phyloP scores from a whole-genome alignment of 805 yeast species.

The Nakazawaea siamensis region DNA sequence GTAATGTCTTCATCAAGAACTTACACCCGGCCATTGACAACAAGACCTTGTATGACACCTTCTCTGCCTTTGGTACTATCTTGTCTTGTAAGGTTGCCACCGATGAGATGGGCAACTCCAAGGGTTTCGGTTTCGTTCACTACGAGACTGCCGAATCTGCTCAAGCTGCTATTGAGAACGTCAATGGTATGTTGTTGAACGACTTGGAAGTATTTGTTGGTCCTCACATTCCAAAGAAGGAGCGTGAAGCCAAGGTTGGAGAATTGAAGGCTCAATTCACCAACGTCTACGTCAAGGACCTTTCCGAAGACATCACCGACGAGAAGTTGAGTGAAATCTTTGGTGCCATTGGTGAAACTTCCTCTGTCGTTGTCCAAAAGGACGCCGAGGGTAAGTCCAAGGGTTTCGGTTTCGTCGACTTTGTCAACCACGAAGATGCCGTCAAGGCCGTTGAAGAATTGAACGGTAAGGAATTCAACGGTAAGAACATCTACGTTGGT shows the following conservation, averaged over 20 bases:
- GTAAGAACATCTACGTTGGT: slow-evolving; percentile 87
- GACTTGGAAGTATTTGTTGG: slow-evolving; percentile 95
- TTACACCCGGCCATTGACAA: slow-evolving; percentile 97
- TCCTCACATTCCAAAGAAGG: slow-evolving; percentile 85
- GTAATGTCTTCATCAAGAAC: slow-evolving; percentile 97
- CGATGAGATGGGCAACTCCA: slow-evolving; percentile 84
- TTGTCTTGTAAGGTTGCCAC: slow-evolving; percentile 96
- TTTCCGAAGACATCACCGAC: slow-evolving; percentile 60
- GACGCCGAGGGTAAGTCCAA: slow-evolving; percentile 84
- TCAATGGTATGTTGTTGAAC: slow-evolving; percentile 96
- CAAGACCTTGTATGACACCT: slow-evolving; percentile 97
- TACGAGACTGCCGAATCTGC: slow-evolving; percentile 92
- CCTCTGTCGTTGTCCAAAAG: slow-evolving; percentile 73
- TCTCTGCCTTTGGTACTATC: slow-evolving; percentile 92
- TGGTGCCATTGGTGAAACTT: slow-evolving; percentile 65
- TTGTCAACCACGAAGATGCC: slow-evolving; percentile 80
- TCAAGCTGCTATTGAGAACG: slow-evolving; percentile 88
- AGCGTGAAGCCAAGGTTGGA: slow-evolving; percentile 89
- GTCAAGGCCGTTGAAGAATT: slow-evolving; percentile 85
- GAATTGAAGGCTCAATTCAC: slow-evolving; percentile 90
- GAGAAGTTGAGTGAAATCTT: slow-evolving; percentile 70
- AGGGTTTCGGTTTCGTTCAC: slow-evolving; percentile 97
- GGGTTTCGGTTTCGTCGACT: slow-evolving; percentile 96
- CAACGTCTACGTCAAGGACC: slow-evolving; percentile 91
- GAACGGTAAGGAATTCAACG: slow-evolving; percentile 79